Base-by-base conservation (phyloP, 2,329 filamentous ascomycete species). In the Phialocephala sp. region DNA sequence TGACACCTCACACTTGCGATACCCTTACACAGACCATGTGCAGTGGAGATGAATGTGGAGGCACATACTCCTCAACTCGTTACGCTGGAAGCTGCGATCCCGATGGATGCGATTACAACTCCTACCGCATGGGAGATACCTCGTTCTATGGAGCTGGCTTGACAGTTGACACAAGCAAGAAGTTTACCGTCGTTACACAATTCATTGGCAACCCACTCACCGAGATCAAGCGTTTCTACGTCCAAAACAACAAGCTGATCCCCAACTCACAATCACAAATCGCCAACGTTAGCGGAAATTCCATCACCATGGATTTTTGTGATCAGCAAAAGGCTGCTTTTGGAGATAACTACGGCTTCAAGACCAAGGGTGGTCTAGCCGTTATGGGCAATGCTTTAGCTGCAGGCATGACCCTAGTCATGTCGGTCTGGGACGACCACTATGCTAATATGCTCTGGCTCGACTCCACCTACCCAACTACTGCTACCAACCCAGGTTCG, bases 401-500 rank as follows among this genome's bases (percentile, higher is more conserved):
- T 3, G 74, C 85, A 0, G 70, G 71, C 47, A 71, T 71, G 71
- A 87, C 89, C 41, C 81, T 91, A 9, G 87, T 89, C 71, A 82
- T 91, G 82, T 82, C 79, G 50, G 79, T 88, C 68, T 85, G 83
- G 83, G 76, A 79, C 65, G 79, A 81, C 68, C 85, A 91, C 77
- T 77, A 84, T 64, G 80, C 85, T 73, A 84, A 89, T 79, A 91
- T 92, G 88, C 84, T 89, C 71, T 92, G 90, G 90, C 85, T 93
- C 73, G 89, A 92, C 81, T 85, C 84, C 64, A 83, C 79, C 76
- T 90, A 85, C 81, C 89, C 89, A 56, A 79, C 80, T 66, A 72
- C 75, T 62, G 74, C 64, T 18, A 73, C 78, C 68, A 66, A 69
- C 66, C 6, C 80, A 79, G 86, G 87, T 70, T 77, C 80, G 66